Evolutionary conservation across 257 asterid species (phyloP).

Genomic region (Primulina huaijiensis): DNA sequence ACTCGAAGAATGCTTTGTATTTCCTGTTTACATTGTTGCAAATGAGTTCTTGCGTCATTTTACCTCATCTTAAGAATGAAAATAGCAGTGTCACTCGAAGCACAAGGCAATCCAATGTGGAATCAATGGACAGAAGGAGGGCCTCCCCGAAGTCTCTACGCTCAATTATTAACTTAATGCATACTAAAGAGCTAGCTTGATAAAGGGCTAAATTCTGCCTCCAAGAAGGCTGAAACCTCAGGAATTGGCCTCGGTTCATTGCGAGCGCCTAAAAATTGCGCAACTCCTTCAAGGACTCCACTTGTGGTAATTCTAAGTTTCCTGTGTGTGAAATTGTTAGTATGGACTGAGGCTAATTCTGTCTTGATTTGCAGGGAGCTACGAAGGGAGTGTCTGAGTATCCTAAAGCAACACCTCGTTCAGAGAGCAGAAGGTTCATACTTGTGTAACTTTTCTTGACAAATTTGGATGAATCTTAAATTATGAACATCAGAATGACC

Average conservation of each 20-base stretch:
- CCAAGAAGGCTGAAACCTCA: slow-evolving; percentile 36
- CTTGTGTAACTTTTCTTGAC: not conserved
- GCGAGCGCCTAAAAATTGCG: slow-evolving; percentile 33
- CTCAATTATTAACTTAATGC: slow-evolving; percentile 40
- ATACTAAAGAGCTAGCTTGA: slow-evolving; percentile 48
- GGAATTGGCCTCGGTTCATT: slow-evolving; percentile 26
- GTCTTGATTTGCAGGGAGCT: slow-evolving; percentile 40
- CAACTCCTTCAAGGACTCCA: slow-evolving; percentile 65
- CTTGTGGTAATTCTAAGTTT: slow-evolving; percentile 28
- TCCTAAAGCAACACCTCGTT: slow-evolving; percentile 44
- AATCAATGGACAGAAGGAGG: slow-evolving; percentile 34
- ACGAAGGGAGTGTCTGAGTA: slow-evolving; percentile 33
- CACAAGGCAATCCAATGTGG: slow-evolving; percentile 33
- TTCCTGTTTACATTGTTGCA: not conserved
- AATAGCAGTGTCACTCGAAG: slow-evolving; percentile 27
- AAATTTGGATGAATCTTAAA: slow-evolving; percentile 14
- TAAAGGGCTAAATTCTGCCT: slow-evolving; percentile 31
- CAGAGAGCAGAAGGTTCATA: slow-evolving; percentile 52
- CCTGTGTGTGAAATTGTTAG: not conserved
- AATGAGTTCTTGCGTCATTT: not conserved
- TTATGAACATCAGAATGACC: slow-evolving; percentile 3
- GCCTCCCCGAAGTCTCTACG: slow-evolving; percentile 50
- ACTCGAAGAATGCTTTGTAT: not conserved
- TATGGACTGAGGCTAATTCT: not conserved
- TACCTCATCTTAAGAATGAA: slow-evolving; percentile 46